Evolutionary conservation across 306 rosid genomes (phyloP), one percentile per base, ranked within the genome.

Genomic region (Inga laurina): DNA sequence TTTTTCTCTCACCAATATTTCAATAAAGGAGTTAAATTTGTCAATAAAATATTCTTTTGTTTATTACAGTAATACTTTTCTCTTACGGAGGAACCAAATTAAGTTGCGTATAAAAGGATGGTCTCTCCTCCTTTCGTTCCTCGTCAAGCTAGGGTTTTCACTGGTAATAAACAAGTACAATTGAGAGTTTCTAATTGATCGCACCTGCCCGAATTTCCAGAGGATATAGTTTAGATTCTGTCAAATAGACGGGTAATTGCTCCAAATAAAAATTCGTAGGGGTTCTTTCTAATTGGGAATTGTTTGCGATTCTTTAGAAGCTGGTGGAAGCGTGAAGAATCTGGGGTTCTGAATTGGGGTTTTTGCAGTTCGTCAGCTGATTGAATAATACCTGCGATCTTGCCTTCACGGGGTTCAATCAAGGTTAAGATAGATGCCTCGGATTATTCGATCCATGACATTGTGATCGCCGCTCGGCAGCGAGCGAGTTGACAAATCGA

Each of bases 401-500:
- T 46, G 54, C 67, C 34, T n/a, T 27, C 32, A 12, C 56, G 59
- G 54, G 7, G 34, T 51, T 35, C 32, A 22, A 72, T 77, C 24
- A 62, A 46, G 66, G 24, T 32, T 43, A 24, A 73, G 37, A 72
- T 59, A 22, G 86, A 91, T 91, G 94, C 32, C 51, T 69, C 45
- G 43, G 78, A 79, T 77, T 49, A 73, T 81, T 46, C 77, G 87
- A 89, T 90, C 90, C 66, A 78, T 64, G 68, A 73, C 71, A 79
- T 84, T 68, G 88, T 91, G 89, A 93, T 90, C 81, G 84, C 85
- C 97, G 97, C 97, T 90, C 92, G 84, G 88, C 78, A 86, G 80
- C 93, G 98, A 91, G 94, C 96, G 97, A 89, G 88, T 89, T 73
- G 64, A 79, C 89, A 72, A 82, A 87, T 87, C 82, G 85, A 84